Base-by-base conservation (phyloP, 495 filamentous ascomycete species). In the Lasiosphaeria miniovina region DNA sequence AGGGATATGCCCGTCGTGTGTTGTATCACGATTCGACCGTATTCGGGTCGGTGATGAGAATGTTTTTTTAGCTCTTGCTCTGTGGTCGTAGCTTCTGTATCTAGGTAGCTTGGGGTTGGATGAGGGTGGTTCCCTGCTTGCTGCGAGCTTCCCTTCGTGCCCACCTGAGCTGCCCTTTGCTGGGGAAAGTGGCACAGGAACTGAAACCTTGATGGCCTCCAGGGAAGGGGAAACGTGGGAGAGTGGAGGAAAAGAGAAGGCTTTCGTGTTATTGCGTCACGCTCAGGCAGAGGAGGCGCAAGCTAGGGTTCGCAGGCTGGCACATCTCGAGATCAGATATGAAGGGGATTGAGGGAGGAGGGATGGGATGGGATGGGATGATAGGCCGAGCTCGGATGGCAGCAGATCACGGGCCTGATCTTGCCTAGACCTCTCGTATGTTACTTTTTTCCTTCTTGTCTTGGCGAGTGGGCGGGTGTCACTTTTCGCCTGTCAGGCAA, bases 381-480 rank as follows among this genome's bases (percentile, higher is more conserved):
- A 67, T 64, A 64, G 61, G 65, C 65, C 56, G 56, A 62, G 55
- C 63, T 65, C 52, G 58, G 59, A 56, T 58, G n/a, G 43, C 36
- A 46, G 48, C 35, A 59, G 50, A 36, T 48, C 49, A 33, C 57
- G 36, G 14, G 15, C 31, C 33, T 52, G 32, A 36, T 24, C 31
- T 48, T 41, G 33, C 41, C 40, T 36, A 53, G 57, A 43, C 40
- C 11, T 45, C 61, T 60, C 55, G 35, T 48, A 52, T 59, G 58
- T 55, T 60, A 55, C 66, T 65, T 61, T 69, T 65, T 61, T 66
- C 45, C 56, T 52, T 55, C 43, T 58, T 24, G 55, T 55, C 63
- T 68, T 68, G 63, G 66, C 63, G 45, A 46, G 61, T 57, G 57
- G 57, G 49, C 65, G 48, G 60, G 57, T 63, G 57, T 36, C 11